phyloP scores from a whole-genome alignment of 129 eudicot genomes.

The Helichrysum umbraculigerum region DNA sequence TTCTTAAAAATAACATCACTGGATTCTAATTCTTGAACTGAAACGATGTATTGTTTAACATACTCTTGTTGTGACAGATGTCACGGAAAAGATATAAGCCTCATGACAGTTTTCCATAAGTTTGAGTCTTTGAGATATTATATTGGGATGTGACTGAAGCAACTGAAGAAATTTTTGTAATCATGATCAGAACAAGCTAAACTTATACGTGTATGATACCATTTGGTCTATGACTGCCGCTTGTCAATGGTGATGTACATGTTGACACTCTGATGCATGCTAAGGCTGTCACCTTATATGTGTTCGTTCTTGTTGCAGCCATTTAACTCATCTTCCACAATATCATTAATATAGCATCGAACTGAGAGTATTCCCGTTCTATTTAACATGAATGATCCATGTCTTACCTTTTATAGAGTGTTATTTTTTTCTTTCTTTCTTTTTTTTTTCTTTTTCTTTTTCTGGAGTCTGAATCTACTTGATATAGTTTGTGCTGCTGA shows the following conservation, averaged over 20 bases:
- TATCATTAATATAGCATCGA: not conserved
- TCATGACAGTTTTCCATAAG: not conserved
- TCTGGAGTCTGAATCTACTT: not conserved
- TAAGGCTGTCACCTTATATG: not conserved
- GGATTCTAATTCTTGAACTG: too few species aligned
- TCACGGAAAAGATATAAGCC: not conserved
- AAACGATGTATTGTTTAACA: not conserved
- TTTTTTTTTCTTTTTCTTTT: not conserved
- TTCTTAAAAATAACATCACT: too few species aligned
- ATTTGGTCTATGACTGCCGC: not conserved
- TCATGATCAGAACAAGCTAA: not conserved
- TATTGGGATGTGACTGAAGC: not conserved
- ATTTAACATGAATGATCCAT: not conserved
- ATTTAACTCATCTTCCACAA: conserved; percentile 15
- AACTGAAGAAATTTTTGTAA: not conserved
- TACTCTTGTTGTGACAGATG: conserved; percentile 5
- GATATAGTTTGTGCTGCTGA: conserved; percentile 12
- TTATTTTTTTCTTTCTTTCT: too few species aligned
- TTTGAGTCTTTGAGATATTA: conserved; percentile 12
- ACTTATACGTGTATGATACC: not conserved
- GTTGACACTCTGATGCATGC: conserved; percentile 6
- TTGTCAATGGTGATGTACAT: not conserved
- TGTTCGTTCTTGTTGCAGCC: conserved; percentile 3
- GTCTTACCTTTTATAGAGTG: not conserved
- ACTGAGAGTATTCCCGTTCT: not conserved